These are phyloP conservation scores for Baorangia bicolor DNA, from an alignment of 768 basidiomycete genomes.

Conservation along the genomic window DNA sequence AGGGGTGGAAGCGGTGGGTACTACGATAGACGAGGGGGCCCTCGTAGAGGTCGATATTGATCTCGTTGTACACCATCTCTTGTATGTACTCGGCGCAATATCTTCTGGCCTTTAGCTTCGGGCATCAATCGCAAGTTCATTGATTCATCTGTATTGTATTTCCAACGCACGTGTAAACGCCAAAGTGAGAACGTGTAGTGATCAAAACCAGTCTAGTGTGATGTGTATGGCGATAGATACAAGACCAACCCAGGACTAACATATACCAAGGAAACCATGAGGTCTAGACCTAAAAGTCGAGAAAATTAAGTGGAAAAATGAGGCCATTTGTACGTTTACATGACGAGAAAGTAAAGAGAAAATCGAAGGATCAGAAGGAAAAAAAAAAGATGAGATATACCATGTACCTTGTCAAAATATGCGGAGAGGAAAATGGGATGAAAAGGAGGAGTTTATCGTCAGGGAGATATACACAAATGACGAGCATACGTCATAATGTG, in stretches of 20 bases:
- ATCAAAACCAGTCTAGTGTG: constrained; percentile 12
- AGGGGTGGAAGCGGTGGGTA: constrained; percentile 36
- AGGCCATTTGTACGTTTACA: constrained; percentile 11
- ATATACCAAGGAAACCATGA: constrained; percentile 2
- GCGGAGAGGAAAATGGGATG: not conserved
- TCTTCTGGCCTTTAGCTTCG: no score
- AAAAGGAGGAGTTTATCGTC: not conserved
- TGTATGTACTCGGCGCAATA: no score
- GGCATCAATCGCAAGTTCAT: not conserved
- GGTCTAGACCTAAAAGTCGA: not conserved
- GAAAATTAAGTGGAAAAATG: not conserved
- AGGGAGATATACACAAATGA: not conserved
- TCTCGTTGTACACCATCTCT: not conserved
- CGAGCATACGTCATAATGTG: not conserved
- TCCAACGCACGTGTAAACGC: not conserved
- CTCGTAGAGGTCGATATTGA: constrained; percentile 30
- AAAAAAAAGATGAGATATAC: not conserved
- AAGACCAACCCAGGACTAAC: constrained; percentile 2
- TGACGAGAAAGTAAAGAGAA: not conserved
- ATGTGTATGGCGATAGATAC: constrained; percentile 10
- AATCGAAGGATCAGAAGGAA: not conserved
- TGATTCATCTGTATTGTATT: constrained; percentile 5
- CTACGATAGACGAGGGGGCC: constrained; percentile 24
- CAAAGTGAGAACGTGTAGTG: not conserved
- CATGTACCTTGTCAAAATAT: not conserved